phyloP scores from a whole-genome alignment of 192 early-diverging fungal genomes.

The Allomyces macrogynus region DNA sequence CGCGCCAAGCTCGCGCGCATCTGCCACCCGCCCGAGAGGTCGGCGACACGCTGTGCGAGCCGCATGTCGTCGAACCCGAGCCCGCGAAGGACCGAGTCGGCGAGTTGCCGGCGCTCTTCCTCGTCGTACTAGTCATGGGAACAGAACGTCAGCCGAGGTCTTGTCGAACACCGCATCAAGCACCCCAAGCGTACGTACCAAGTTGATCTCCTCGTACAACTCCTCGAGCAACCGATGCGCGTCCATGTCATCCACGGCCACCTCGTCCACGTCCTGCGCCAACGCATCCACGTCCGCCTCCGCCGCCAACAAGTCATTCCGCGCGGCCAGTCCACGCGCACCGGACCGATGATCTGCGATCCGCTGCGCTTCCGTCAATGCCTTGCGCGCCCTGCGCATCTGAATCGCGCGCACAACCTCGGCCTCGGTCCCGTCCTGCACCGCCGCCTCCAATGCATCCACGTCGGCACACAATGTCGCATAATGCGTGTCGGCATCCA shows the following conservation, averaged over 20 bases:
- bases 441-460: background rate
- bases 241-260: slow-evolving; percentile 46
- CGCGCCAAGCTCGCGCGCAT: slow-evolving; percentile 76
- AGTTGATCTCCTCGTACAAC: slow-evolving; percentile 31
- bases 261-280: background rate
- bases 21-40: slow-evolving; percentile 72
- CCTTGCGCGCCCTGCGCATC: background rate
- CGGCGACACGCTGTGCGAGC: slow-evolving; percentile 39
- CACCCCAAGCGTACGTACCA: no score
- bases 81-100: slow-evolving; percentile 24
- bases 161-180: no score
- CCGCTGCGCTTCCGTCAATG: background rate
- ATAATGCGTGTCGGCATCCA: background rate
- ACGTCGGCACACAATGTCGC: background rate
- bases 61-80: slow-evolving; percentile 48
- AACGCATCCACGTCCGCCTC: background rate
- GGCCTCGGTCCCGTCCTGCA: slow-evolving; percentile 29
- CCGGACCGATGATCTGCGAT: background rate
- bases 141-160: no score
- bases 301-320: background rate
- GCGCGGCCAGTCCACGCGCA: background rate
- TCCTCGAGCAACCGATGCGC: slow-evolving; percentile 47
- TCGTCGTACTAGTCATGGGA: slow-evolving; percentile 14
- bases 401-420: background rate
- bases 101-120: slow-evolving; percentile 28